Base-by-base conservation (phyloP, 805 yeast species). In the Teunomyces barrocoloradensis region DNA sequence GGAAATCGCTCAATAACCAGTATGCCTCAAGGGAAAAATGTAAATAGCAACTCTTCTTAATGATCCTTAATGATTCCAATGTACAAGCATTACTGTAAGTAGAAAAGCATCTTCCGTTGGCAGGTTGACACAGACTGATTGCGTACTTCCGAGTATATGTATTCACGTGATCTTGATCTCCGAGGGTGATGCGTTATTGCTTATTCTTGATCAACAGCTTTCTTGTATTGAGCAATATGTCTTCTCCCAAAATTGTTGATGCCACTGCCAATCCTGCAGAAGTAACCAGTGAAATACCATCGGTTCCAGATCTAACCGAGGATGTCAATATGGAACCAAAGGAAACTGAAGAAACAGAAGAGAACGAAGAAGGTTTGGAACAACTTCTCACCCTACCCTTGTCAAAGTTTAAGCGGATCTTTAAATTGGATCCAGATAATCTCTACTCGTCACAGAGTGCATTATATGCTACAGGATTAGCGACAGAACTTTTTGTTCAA, bases 361-460 rank as follows among this genome's bases (percentile, higher is more conserved):
- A 45, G 11, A 44, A 46, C 11, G 49, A 49, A 15, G 47, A 42
- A 6, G 54, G 48, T 17, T 37, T 18, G 9, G 42, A 34, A 25
- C 44, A 34, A 23, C 35, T 30, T 30, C 36, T 47, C 7, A 17
- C 52, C 1, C 63, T 87, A 21, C 96, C 94, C 5, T 66, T 86
- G 35, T 72, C 88, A 2, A 79, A 87, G 53, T 81, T 87, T 53
- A 85, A 85, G 58, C 77, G 83, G 54, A 83, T 87, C 45, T 77
- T 87, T 61, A 86, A 85, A 57, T 76, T 84, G 60, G 95, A 87
- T 60, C 88, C 89, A 12, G 90, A 84, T 33, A 85, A 84, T 54
- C 65, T 75, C 5, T 78, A 84, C 1, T 81, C 88, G 1, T 80
- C 89, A 2, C 84, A 80, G 47, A 72, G 82, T 25, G 89, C 92